These are phyloP conservation scores for Aspergillus saccharolyticus DNA, from an alignment of 495 filamentous ascomycete species.

Conservation along the genomic window DNA sequence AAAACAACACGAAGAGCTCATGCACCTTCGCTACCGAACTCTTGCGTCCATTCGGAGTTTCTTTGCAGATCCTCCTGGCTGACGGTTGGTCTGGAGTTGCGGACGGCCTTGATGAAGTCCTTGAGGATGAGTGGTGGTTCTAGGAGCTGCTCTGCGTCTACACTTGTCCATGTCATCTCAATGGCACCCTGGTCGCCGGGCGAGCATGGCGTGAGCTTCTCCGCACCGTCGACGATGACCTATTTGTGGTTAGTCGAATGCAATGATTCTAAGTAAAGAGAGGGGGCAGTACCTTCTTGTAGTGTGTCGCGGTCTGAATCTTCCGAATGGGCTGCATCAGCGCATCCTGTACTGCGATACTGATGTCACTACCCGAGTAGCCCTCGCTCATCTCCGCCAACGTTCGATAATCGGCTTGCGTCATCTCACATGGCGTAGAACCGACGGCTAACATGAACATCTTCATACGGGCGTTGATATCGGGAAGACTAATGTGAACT, in stretches of 20 bases:
- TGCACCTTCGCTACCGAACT: conserved; percentile 93
- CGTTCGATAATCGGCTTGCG: conserved; percentile 67
- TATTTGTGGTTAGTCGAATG: conserved; percentile 26
- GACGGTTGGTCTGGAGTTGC: conserved; percentile 81
- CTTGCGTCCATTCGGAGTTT: conserved; percentile 90
- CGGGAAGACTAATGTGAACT: conserved; percentile 91
- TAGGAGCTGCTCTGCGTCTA: conserved; percentile 74
- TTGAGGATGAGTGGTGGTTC: conserved; percentile 84
- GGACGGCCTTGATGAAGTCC: conserved; percentile 92
- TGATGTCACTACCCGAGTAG: conserved; percentile 94
- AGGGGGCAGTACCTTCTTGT: conserved; percentile 67
- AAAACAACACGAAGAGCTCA: conserved; percentile 19
- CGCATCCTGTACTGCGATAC: conserved; percentile 93
- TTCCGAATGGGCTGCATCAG: conserved; percentile 96
- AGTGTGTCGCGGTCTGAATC: conserved; percentile 97
- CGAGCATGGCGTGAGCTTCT: conserved; percentile 87
- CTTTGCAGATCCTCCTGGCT: conserved; percentile 73
- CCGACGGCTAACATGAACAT: conserved; percentile 98
- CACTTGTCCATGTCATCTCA: conserved; percentile 90
- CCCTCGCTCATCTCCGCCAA: conserved; percentile 81
- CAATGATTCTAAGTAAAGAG: not conserved
- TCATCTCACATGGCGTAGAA: conserved; percentile 81
- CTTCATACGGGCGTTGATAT: conserved; percentile 79
- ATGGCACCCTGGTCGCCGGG: conserved; percentile 79
- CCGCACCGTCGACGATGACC: conserved; percentile 65